phyloP scores from a whole-genome alignment of 2,329 filamentous ascomycete genomes.

The Phoma sp. region DNA sequence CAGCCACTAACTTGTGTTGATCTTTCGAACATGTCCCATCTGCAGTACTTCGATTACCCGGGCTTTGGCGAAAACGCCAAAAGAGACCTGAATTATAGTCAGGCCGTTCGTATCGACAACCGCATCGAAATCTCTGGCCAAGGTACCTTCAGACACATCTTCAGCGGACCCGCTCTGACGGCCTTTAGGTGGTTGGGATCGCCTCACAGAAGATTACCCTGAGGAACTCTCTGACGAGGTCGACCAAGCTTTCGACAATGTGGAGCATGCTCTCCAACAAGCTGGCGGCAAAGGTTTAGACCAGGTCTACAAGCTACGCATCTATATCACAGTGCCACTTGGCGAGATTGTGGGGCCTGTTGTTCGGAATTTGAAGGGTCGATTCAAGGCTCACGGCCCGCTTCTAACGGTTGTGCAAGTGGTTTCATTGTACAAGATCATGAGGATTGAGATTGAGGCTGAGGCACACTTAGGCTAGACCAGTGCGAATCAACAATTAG shows the following conservation, averaged over 20 bases:
- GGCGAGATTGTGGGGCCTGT: slow-evolving; percentile 21
- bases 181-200: slow-evolving; percentile 35
- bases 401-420: slow-evolving; percentile 35
- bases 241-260: slow-evolving; percentile 60
- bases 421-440: slow-evolving; percentile 26
- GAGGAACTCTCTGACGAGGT: slow-evolving; percentile 27
- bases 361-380: slow-evolving; percentile 26
- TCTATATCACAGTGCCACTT: slow-evolving; percentile 27
- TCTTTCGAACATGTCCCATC: slow-evolving; percentile 6
- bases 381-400: slow-evolving; percentile 35
- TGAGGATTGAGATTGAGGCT: slow-evolving; percentile 39
- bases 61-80: slow-evolving; percentile 33
- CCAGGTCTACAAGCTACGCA: slow-evolving; percentile 52
- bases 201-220: slow-evolving; percentile 30
- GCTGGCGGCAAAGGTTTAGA: slow-evolving; percentile 62
- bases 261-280: slow-evolving; percentile 58
- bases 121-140: slow-evolving; percentile 37
- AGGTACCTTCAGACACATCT: slow-evolving; percentile 15
- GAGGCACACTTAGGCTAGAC: slow-evolving; percentile 23
- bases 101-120: slow-evolving; percentile 35
- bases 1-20: not conserved
- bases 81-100: slow-evolving; percentile 19
- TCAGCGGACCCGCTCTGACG: not conserved
- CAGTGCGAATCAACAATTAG: not conserved
- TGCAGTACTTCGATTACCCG: slow-evolving; percentile 31